Base-by-base conservation (phyloP, 805 yeast genomes). In the Naumovozyma baii region DNA sequence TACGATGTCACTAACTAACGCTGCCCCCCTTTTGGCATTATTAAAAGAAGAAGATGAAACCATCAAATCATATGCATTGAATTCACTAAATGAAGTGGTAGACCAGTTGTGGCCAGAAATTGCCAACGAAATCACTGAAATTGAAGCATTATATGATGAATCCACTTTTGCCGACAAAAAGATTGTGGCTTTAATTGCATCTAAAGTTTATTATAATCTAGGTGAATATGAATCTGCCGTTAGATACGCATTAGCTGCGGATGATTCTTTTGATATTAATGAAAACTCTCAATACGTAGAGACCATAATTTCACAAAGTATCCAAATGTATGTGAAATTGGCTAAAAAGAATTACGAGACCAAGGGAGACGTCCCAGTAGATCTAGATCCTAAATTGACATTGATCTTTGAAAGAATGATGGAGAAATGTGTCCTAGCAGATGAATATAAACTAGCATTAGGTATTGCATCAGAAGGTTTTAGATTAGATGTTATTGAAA, bases 91-190 rank as follows among this genome's bases (percentile, higher is more conserved):
- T 58, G 73, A 67, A 19, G 74, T 83, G 37, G 96, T 86, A 38
- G 95, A 87, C 65, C 88, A 85, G 62, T 72, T 86, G 43, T 92
- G 98, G 98, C 86, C 98, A 2, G 97, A 92, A 67, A 83, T 92
- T 42, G 94, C 98, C 42, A 92, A 92, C 64, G 79, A 74, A 55
- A 76, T 92, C 45, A 69, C 84, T 20, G 87, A 83, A 40, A 83
- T 92, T 54, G 98, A 92, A 66, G 94, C 86, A 47, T 68, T 92
- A 39, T 87, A 80, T 54, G 97, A 92, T 64, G 95, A 90, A 59
- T 72, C 74, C 43, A 62, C 71, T 18, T 92, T 90, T 62, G 77
- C 78, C 39, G 78, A 82, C 45, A 75, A 94, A 50, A 66, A 75
- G 35, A 71, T 90, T 55, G 97, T 97, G 7, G 97, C 98, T 2